phyloP scores from a whole-genome alignment of 1,284 basidiomycete species.

The Vanrija sp. region DNA sequence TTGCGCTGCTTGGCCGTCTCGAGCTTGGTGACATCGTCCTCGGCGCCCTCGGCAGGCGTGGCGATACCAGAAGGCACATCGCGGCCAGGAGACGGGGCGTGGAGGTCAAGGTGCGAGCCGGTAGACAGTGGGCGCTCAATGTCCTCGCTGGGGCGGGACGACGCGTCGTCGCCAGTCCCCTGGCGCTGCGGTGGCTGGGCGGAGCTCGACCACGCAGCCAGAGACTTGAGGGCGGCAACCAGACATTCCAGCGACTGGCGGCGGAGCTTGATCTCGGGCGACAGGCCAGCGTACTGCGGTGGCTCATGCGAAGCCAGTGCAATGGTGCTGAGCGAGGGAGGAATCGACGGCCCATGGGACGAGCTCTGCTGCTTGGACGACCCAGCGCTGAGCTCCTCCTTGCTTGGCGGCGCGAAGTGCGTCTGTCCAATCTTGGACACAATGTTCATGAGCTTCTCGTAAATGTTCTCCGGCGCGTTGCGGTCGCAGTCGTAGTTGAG shows the following conservation, averaged over 20 bases:
- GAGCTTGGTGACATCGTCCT: conserved; percentile 87
- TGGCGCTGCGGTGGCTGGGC: neutral
- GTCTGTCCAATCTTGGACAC: conserved; percentile 83
- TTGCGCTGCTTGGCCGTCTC: conserved; percentile 97
- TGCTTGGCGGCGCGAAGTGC: conserved; percentile 56
- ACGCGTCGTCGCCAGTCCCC: conserved; percentile 19
- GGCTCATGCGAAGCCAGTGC: conserved; percentile 52
- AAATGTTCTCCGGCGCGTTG: conserved; percentile 88
- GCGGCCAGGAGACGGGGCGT: conserved; percentile 23
- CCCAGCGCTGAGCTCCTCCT: conserved; percentile 39
- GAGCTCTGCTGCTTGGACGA: conserved; percentile 44
- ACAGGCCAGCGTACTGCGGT: conserved; percentile 59
- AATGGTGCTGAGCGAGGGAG: conserved; percentile 63
- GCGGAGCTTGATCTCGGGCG: conserved; percentile 77
- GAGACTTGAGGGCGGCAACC: conserved; percentile 75
- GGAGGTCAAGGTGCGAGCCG: conserved; percentile 11
- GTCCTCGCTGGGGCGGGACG: conserved; percentile 28
- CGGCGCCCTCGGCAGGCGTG: conserved; percentile 62
- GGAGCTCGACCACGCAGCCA: conserved; percentile 80
- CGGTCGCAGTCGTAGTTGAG: conserved; percentile 97
- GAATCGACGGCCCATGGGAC: conserved; percentile 48
- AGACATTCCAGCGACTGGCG: conserved; percentile 87
- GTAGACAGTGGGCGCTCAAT: conserved; percentile 1
- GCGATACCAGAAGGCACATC: conserved; percentile 41
- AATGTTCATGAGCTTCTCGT: conserved; percentile 91